Base-by-base conservation (phyloP, 2,329 filamentous ascomycete genomes). In the Claviceps maximensis region DNA sequence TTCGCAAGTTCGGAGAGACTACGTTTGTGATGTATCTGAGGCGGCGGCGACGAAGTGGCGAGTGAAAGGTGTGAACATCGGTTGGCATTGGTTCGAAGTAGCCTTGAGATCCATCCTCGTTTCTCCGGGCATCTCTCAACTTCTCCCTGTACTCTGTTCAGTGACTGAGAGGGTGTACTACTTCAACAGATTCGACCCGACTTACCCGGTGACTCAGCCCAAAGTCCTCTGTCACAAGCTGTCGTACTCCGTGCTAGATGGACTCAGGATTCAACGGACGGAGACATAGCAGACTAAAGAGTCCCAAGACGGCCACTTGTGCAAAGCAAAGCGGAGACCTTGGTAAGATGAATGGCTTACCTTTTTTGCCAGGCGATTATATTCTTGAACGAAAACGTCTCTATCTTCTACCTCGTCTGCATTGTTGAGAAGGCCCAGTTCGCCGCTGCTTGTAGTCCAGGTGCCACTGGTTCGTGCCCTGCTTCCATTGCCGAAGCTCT, bases 331-430 rank as follows among this genome's bases (percentile, higher is more conserved):
- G 17, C 15, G 21, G 47, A 17, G 33, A 40, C 33, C 2, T 8
- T 19, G 10, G 19, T 29, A 1, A 9, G 17, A 19, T 29, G 21
- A 5, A 7, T 5, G 15, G 40, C 50, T 33, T 56, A 82, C 80
- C 73, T 78, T 78, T 53, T 70, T 73, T 2, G 82, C 81, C 5
- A 84, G 63, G 4, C 72, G 69, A 61, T 84, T 84, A 63, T 83
- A 85, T 58, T 82, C 77, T 8, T 73, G 60, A 6, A 83, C 63
- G 61, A 78, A 79, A 2, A 65, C 60, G 1, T 66, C 62, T 31
- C 78, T 70, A 51, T 76, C 71, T 38, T 75, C 72, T 17, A 74
- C 62, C 31, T 75, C 74, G 42, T 79, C 77, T 4, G 67, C 67
- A 51, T 80, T 76, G 21, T 70, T 72, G 33, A 73, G 60, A 17